Base-by-base conservation (phyloP, 225 moss, liverwort and hornwort species). In the Physcomitrium patens region DNA sequence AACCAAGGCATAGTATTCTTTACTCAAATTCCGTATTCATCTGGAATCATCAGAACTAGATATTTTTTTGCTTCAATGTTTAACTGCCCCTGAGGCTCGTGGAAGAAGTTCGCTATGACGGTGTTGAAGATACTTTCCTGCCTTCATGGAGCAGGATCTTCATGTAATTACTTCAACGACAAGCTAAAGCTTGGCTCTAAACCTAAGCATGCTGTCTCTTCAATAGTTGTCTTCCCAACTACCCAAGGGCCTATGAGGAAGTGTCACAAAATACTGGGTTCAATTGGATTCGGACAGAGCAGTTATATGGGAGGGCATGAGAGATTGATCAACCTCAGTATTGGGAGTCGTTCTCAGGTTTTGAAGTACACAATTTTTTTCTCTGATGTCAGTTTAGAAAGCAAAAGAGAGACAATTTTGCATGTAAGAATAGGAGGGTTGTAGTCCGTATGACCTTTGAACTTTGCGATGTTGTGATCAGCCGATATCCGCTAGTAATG, bases 251-350 rank as follows among this genome's bases (percentile, higher is more conserved):
- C 63, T 59, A 11, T 24, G 31, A 73, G 45, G 68, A 63, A 71
- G 51, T 18, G 58, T 17, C 41, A n/a, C 79, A 47, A 76, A 56
- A 28, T 47, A 41, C 12, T 15, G 37, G 51, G 16, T 62, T 15
- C 56, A 63, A 13, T 19, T 3, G 53, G 46, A 37, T 52, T 17
- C 18, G 71, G 63, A 68, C 72, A 78, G 81, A 72, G 71, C 51
- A 65, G 68, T 70, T 80, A 70, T 73, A 70, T 84, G 54, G 66
- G 77, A 55, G 70, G 57, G 43, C 53, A 55, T 27, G 61, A 60
- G 20, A 9, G 3, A 66, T 63, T 63, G 44, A 53, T 42, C 3
- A 10, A 14, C 9, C 9, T 50, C 1, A 23, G 56, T 63, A 7
- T 63, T 67, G 49, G 10, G 26, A 18, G 43, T 59, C 37, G 5